Evolutionary conservation across 2,329 filamentous ascomycete species (phyloP).

Genomic region (Beauveria scarabaeidicola): DNA sequence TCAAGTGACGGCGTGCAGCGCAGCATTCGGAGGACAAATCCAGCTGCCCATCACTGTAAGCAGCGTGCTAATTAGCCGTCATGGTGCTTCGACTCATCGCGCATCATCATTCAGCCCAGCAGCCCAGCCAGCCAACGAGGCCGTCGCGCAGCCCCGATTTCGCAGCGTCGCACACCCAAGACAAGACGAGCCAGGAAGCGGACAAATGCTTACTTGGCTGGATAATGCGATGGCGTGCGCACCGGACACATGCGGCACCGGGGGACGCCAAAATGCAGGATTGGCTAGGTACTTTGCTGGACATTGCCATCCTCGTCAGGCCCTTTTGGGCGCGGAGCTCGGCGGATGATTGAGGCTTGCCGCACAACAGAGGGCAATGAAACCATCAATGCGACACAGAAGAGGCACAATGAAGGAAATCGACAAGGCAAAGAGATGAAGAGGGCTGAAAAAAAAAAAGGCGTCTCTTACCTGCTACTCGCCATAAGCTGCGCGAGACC

Average conservation of each 20-base stretch:
- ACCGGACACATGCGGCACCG: no score
- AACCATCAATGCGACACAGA: not conserved
- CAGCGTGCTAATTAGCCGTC: not conserved
- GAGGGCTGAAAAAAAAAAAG: not conserved
- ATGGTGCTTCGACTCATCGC: conserved; percentile 3
- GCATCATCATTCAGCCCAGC: conserved; percentile 1
- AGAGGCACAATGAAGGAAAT: not conserved
- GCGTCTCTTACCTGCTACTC: not conserved
- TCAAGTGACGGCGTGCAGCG: not conserved
- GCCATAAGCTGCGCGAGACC: not conserved
- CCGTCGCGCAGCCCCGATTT: not conserved
- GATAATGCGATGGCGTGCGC: not conserved
- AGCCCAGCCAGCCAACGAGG: not conserved
- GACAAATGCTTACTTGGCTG: not conserved
- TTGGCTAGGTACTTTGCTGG: no score
- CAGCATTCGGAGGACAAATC: not conserved
- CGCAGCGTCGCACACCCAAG: not conserved
- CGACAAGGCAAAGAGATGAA: not conserved
- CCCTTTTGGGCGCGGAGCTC: no score
- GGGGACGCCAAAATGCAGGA: no score
- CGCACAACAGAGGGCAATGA: no score
- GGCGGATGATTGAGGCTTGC: no score
- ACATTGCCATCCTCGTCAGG: no score
- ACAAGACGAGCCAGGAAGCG: not conserved
- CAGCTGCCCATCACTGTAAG: not conserved